Evolutionary conservation across 2,329 filamentous ascomycete genomes (phyloP).

Genomic region (Trichophyton equinum): DNA sequence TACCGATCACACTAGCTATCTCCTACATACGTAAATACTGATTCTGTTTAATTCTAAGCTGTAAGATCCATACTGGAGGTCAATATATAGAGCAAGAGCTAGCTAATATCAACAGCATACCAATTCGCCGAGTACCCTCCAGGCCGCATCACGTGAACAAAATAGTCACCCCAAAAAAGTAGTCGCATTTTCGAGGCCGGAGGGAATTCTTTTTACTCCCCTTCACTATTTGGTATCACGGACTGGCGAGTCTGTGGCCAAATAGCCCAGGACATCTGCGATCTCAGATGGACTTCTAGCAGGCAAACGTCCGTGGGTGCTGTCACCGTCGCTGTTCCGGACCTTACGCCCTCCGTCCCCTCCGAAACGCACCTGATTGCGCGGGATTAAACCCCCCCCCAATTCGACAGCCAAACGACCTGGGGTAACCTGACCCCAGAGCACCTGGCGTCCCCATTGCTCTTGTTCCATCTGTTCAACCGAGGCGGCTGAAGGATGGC

Average conservation of each 20-base stretch:
- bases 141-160: neutral
- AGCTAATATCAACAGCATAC: too few species aligned
- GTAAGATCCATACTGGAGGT: neutral
- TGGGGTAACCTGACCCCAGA: neutral
- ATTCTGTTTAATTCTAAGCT: neutral
- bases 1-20: neutral
- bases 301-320: neutral
- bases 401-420: neutral
- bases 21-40: neutral
- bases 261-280: neutral
- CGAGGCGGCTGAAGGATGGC: slow-evolving; percentile 1
- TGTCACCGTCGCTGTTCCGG: neutral
- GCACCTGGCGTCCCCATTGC: neutral
- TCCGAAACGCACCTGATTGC: neutral
- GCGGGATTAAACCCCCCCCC: neutral
- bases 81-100: too few species aligned
- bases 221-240: slow-evolving; percentile 2
- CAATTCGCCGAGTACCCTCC: neutral
- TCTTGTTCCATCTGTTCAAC: neutral
- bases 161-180: neutral
- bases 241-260: slow-evolving; percentile 6
- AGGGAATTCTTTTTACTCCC: neutral
- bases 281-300: slow-evolving; percentile 3
- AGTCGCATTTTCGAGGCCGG: neutral
- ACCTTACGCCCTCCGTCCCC: neutral